Conservation (phyloP, 768 basidiomycete species). For the Boletus barrowsii region DNA sequence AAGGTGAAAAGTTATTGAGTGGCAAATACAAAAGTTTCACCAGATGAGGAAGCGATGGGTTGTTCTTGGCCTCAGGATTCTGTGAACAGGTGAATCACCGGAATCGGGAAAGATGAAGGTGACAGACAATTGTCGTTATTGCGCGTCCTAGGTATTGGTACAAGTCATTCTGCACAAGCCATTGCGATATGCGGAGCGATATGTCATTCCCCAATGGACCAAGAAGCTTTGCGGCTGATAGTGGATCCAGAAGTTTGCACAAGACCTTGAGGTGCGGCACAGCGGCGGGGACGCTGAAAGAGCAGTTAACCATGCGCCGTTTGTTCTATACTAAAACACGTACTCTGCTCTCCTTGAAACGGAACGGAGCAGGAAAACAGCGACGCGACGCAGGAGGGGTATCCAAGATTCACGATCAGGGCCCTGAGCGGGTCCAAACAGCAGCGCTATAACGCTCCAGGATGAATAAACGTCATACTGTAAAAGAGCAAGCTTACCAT, state of each 20-base stretch:
- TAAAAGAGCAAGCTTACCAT: conserved; percentile 13
- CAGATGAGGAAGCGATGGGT: conserved; percentile 27
- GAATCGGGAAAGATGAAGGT: background rate
- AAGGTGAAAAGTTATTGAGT: conserved; percentile 28
- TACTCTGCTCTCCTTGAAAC: conserved; percentile 50
- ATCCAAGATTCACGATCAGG: conserved; percentile 51
- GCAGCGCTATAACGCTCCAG: conserved; percentile 29
- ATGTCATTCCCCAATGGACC: conserved; percentile 33
- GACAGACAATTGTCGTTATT: conserved; percentile 45
- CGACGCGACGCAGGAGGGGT: conserved; percentile 51
- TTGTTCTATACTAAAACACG: conserved; percentile 21
- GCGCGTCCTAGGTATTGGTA: conserved; percentile 33
- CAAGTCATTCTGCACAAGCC: conserved; percentile 46
- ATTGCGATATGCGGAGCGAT: conserved; percentile 37
- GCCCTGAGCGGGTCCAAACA: conserved; percentile 40
- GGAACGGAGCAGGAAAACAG: conserved; percentile 50
- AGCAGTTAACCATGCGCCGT: background rate
- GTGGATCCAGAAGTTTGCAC: conserved; percentile 40
- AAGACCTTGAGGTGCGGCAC: conserved; percentile 50
- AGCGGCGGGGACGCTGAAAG: conserved; percentile 46
- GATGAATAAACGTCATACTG: background rate
- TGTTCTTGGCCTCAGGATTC: conserved; percentile 56
- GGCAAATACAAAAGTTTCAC: conserved; percentile 28
- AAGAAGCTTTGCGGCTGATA: conserved; percentile 2
- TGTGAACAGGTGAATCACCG: conserved; percentile 24